phyloP scores from a whole-genome alignment of 257 asterid species.

The Misopates orontium region DNA sequence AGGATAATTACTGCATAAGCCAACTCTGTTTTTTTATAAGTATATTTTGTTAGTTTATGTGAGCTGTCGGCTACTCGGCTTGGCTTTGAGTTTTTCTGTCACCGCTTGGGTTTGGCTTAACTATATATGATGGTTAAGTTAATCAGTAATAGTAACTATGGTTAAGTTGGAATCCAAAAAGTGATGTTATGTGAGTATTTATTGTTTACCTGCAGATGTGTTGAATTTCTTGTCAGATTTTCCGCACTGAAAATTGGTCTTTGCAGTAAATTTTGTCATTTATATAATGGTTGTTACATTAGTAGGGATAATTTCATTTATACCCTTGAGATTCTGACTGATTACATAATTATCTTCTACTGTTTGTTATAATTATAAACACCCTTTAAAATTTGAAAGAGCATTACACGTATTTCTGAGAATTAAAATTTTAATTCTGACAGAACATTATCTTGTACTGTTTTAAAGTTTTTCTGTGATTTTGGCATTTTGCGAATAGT shows the following conservation, averaged over 20 bases:
- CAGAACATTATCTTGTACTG: no score
- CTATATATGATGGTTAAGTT: no score
- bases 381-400: no score
- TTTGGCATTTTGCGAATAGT: no score
- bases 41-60: background rate
- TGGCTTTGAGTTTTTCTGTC: background rate
- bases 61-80: background rate
- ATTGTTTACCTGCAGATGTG: slow-evolving; percentile 16
- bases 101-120: slow-evolving; percentile 12
- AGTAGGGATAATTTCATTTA: background rate
- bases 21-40: background rate
- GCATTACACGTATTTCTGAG: no score
- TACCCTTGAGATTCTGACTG: background rate
- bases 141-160: no score
- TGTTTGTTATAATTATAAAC: no score
- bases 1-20: slow-evolving; percentile 32
- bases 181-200: background rate
- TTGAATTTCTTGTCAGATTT: slow-evolving; percentile 13
- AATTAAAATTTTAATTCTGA: no score
- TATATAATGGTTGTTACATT: background rate
- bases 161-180: background rate
- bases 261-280: slow-evolving; percentile 10
- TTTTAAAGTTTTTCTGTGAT: no score
- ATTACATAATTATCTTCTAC: no score
- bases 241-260: background rate